phyloP scores from a whole-genome alignment of 805 yeast genomes.

The Spathaspora passalidarum region DNA sequence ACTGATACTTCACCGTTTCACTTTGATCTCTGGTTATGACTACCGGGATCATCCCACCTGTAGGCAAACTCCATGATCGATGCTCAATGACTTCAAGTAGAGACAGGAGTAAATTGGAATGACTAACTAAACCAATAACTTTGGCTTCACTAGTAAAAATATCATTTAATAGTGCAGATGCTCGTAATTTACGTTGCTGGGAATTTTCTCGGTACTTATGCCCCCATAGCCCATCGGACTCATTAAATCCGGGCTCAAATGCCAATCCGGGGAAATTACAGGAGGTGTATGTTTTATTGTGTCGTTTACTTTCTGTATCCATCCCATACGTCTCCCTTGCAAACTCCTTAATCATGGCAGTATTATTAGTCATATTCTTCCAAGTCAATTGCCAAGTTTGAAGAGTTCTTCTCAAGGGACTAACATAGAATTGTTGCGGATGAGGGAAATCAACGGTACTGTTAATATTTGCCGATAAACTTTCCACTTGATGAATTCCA shows the following conservation, averaged over 20 bases:
- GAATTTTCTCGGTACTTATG: slow-evolving; percentile 20
- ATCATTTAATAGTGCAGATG: slow-evolving; percentile 24
- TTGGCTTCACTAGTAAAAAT: slow-evolving; percentile 20
- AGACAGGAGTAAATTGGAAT: slow-evolving; percentile 26
- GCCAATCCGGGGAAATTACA: slow-evolving; percentile 15
- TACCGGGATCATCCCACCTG: slow-evolving; percentile 31
- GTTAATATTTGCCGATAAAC: slow-evolving; percentile 11
- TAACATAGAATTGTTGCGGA: slow-evolving; percentile 25
- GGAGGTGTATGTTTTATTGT: slow-evolving; percentile 18
- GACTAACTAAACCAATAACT: slow-evolving; percentile 26
- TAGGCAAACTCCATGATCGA: slow-evolving; percentile 17
- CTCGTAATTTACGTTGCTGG: slow-evolving; percentile 25
- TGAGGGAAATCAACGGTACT: slow-evolving; percentile 16
- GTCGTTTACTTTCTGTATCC: slow-evolving; percentile 28
- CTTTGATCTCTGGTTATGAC: slow-evolving; percentile 25
- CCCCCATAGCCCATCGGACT: slow-evolving; percentile 24
- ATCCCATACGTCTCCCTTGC: slow-evolving; percentile 34
- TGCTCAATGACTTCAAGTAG: slow-evolving; percentile 23
- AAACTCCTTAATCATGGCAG: slow-evolving; percentile 22
- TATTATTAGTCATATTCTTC: slow-evolving; percentile 16
- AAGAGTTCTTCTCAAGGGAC: slow-evolving; percentile 30
- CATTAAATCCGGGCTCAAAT: slow-evolving; percentile 25
- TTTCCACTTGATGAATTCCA: slow-evolving; percentile 21
- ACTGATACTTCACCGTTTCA: too few species aligned
- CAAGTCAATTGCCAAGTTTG: slow-evolving; percentile 28